phyloP scores from a whole-genome alignment of 2,329 filamentous ascomycete species.

The Ascochyta koolunga region DNA sequence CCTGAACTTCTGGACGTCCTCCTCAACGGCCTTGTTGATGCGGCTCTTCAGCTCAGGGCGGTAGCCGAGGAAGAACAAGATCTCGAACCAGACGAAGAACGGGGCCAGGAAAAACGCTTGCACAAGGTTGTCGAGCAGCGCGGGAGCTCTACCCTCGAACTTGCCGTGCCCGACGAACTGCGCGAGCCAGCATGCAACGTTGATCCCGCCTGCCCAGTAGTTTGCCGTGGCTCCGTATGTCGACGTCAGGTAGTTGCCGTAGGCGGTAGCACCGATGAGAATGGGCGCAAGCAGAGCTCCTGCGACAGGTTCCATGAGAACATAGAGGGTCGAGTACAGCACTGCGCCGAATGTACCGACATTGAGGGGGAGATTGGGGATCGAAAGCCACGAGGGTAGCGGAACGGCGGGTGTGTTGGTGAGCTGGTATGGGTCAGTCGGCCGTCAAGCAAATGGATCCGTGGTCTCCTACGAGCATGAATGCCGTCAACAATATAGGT shows the following conservation, averaged over 20 bases:
- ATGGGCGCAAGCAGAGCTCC: slow-evolving; percentile 78
- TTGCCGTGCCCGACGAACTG: slow-evolving; percentile 92
- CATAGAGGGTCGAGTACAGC: slow-evolving; percentile 78
- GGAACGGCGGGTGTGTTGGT: slow-evolving; percentile 63
- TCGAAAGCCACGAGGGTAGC: slow-evolving; percentile 59
- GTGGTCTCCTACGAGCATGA: slow-evolving; percentile 68
- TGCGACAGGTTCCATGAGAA: slow-evolving; percentile 92
- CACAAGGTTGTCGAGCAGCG: slow-evolving; percentile 86
- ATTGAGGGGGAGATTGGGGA: slow-evolving; percentile 65
- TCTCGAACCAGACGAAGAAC: slow-evolving; percentile 96
- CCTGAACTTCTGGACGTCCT: slow-evolving; percentile 76
- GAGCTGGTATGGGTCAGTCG: slow-evolving; percentile 49
- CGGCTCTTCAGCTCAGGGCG: slow-evolving; percentile 83
- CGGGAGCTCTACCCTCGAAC: slow-evolving; percentile 87
- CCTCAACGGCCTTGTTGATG: slow-evolving; percentile 75
- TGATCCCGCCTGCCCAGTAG: slow-evolving; percentile 70
- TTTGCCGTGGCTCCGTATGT: slow-evolving; percentile 66
- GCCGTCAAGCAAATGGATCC: background rate
- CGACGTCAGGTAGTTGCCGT: slow-evolving; percentile 74
- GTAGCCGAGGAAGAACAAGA: slow-evolving; percentile 90
- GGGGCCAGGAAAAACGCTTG: slow-evolving; percentile 93
- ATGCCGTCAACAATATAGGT: slow-evolving; percentile 71
- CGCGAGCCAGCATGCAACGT: slow-evolving; percentile 79
- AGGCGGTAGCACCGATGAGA: slow-evolving; percentile 75
- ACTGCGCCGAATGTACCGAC: slow-evolving; percentile 63